Conservation (phyloP, 148 eudicot genomes). For the Drosera capensis region DNA sequence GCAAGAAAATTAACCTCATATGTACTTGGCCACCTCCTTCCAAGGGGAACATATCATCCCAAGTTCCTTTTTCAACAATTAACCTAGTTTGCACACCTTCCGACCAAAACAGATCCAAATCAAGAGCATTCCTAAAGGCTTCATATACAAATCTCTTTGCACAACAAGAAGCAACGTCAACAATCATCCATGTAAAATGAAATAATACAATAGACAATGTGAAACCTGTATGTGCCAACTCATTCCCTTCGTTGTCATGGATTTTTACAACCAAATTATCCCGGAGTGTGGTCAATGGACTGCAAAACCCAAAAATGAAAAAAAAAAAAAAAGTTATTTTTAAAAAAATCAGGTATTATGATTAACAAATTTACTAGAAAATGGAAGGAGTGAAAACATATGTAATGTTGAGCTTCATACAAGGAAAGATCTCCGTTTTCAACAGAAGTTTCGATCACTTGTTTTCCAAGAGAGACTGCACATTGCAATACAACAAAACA, state of each 20-base stretch:
- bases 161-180: background rate
- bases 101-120: constrained; percentile 10
- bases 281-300: constrained; percentile 52
- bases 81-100: constrained; percentile 45
- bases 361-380: too few species aligned
- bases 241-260: constrained; percentile 59
- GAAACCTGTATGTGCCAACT: constrained; percentile 48
- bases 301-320: too few species aligned
- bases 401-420: constrained; percentile 27
- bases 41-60: constrained; percentile 66
- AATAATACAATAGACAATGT: background rate
- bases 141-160: background rate
- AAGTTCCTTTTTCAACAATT: constrained; percentile 60
- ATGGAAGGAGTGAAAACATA: background rate
- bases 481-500: constrained; percentile 6
- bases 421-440: constrained; percentile 56
- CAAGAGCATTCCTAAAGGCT: constrained; percentile 3
- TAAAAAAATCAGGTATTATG: too few species aligned
- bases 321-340: constrained; percentile 5
- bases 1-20: constrained; percentile 56
- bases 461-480: constrained; percentile 88
- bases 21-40: constrained; percentile 66
- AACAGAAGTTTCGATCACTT: constrained; percentile 28
- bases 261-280: constrained; percentile 47
- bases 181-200: background rate